Percentiles rank a stretch among this genome's conserved stretches.
Evolutionary conservation across 2,329 filamentous ascomycete genomes (phyloP).

Genomic region (Botryosphaeria dothidea): DNA sequence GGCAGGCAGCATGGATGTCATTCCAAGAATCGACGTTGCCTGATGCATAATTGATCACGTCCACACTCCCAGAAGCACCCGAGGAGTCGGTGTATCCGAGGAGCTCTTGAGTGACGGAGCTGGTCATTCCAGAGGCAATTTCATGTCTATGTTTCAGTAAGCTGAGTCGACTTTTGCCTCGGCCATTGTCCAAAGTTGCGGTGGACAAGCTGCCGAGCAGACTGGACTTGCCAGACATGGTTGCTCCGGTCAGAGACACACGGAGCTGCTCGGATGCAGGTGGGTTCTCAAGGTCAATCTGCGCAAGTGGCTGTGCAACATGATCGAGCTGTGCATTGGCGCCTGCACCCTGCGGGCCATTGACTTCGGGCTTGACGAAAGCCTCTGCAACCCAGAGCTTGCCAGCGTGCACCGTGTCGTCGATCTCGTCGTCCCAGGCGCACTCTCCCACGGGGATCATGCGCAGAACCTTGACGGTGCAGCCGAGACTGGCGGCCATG

Average conservation of each 20-base stretch:
- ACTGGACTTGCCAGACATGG: constrained; percentile 89
- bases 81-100: constrained; percentile 66
- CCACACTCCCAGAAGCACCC: constrained; percentile 18
- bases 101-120: constrained; percentile 90
- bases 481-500: constrained; percentile 93
- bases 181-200: constrained; percentile 84
- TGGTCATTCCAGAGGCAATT: constrained; percentile 86
- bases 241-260: constrained; percentile 84
- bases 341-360: constrained; percentile 32
- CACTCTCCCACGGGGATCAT: constrained; percentile 84
- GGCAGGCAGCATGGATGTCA: constrained; percentile 82
- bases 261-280: constrained; percentile 65
- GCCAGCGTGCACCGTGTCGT: not conserved
- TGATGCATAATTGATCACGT: constrained; percentile 70
- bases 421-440: constrained; percentile 63
- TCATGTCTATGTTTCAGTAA: constrained; percentile 92
- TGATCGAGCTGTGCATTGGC: not conserved
- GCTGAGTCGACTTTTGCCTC: constrained; percentile 85
- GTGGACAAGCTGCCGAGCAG: constrained; percentile 86
- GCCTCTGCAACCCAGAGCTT: constrained; percentile 88
- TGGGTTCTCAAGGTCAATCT: constrained; percentile 17
- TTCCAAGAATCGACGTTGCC: constrained; percentile 90
- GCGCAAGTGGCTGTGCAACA: constrained; percentile 12
- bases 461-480: constrained; percentile 76
- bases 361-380: constrained; percentile 72